A percentile compares a stretch with the other conserved stretches of the same genome.
These are phyloP conservation scores for Stagonosporopsis chrysanthemi DNA, from an alignment of 2,329 filamentous ascomycete species.

Conservation along the genomic window DNA sequence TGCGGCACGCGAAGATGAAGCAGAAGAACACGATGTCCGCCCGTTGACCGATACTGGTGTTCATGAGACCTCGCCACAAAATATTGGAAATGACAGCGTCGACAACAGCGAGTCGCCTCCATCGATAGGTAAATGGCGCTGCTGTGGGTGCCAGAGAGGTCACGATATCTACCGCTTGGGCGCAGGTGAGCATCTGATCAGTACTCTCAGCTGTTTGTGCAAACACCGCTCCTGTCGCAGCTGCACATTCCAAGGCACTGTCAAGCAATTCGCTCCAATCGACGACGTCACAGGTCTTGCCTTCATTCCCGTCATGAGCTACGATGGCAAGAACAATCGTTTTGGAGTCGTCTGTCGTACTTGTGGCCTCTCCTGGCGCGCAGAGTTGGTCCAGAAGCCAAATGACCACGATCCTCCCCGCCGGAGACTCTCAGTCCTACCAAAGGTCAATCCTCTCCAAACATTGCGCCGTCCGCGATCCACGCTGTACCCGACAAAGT, in stretches of 20 bases:
- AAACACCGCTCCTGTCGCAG: constrained; percentile 34
- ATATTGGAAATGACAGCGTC: background rate
- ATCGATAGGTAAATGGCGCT: background rate
- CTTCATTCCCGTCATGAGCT: constrained; percentile 5
- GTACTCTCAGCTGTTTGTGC: constrained; percentile 32
- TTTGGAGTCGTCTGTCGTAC: constrained; percentile 37
- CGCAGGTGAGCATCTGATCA: constrained; percentile 25
- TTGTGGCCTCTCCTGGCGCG: constrained; percentile 37
- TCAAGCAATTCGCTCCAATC: constrained; percentile 36
- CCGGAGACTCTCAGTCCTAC: constrained; percentile 18
- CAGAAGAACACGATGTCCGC: background rate
- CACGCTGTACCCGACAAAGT: constrained; percentile 14
- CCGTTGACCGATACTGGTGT: background rate
- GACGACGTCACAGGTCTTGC: constrained; percentile 33
- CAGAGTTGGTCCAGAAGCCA: constrained; percentile 12
- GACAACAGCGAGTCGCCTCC: background rate
- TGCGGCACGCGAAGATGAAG: background rate
- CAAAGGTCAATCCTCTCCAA: constrained; percentile 22
- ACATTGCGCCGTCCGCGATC: constrained; percentile 25
- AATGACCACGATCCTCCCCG: constrained; percentile 2
- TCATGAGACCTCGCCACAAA: background rate
- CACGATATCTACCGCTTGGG: constrained; percentile 1
- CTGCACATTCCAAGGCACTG: constrained; percentile 28
- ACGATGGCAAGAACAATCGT: constrained; percentile 12
- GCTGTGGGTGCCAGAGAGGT: background rate